phyloP scores from a whole-genome alignment of 2,329 filamentous ascomycete species.

The Tolypocladium cylindrosporum region DNA sequence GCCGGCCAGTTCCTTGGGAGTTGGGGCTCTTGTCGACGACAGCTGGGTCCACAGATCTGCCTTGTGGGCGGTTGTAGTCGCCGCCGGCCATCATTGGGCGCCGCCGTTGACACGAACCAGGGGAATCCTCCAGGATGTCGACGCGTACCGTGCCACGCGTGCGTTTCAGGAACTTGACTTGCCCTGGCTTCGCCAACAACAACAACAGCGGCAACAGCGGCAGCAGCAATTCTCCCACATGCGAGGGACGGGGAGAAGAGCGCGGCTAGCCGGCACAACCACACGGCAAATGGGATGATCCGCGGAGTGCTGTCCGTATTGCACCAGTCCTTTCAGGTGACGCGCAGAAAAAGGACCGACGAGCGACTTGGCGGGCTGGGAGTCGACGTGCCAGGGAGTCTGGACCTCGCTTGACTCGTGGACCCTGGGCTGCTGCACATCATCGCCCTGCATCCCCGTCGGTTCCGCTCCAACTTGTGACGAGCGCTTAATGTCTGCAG shows the following conservation, averaged over 20 bases:
- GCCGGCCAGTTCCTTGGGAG: slow-evolving; percentile 4
- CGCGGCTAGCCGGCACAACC: neutral
- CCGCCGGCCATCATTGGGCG: slow-evolving; percentile 4
- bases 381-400: slow-evolving; percentile 3
- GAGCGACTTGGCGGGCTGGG: slow-evolving; percentile 1
- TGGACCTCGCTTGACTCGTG: slow-evolving; percentile 22
- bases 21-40: slow-evolving; percentile 7
- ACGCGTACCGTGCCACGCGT: slow-evolving; percentile 4
- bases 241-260: neutral
- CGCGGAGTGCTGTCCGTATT: neutral
- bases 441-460: slow-evolving; percentile 10
- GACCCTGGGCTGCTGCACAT: slow-evolving; percentile 18
- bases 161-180: slow-evolving; percentile 7
- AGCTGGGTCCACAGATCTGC: slow-evolving; percentile 13
- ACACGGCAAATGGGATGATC: neutral
- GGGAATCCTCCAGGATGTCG: slow-evolving; percentile 1
- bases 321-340: neutral
- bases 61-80: slow-evolving; percentile 9
- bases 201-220: neutral
- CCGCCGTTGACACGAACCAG: slow-evolving; percentile 1
- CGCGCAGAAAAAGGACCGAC: slow-evolving; percentile 4
- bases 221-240: neutral
- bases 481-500: neutral
- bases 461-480: slow-evolving; percentile 1
- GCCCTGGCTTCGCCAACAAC: neutral